A percentile compares a stretch with the other conserved stretches of the same genome.
phyloP scores from a whole-genome alignment of 768 basidiomycete species.

The Boletales sp. region DNA sequence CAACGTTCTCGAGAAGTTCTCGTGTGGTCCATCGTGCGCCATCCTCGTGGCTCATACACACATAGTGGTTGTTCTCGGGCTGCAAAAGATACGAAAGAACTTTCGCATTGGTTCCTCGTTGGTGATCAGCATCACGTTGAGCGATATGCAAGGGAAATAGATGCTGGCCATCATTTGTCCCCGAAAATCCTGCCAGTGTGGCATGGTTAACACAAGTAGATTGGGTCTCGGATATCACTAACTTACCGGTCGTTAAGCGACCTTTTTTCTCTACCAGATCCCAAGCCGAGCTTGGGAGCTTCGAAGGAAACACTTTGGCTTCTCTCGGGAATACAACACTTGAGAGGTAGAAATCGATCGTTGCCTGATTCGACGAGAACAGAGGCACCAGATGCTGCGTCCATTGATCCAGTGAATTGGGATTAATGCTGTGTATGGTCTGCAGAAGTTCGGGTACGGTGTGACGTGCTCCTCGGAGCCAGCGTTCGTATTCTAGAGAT shows the following conservation, averaged over 20 bases:
- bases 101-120: conserved; percentile 10
- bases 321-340: conserved; percentile 46
- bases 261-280: conserved; percentile 2
- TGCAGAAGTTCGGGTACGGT: conserved; percentile 29
- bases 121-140: conserved; percentile 16
- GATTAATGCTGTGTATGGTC: conserved; percentile 39
- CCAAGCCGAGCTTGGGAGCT: conserved; percentile 14
- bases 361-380: conserved; percentile 26
- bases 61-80: conserved; percentile 19
- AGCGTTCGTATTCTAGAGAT: conserved; percentile 13
- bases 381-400: conserved; percentile 26
- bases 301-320: conserved; percentile 19
- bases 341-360: conserved; percentile 44
- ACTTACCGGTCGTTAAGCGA: neutral
- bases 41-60: neutral
- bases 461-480: conserved; percentile 15
- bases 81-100: conserved; percentile 18
- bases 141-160: conserved; percentile 28
- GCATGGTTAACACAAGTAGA: conserved; percentile 4
- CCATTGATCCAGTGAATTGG: conserved; percentile 34
- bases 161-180: conserved; percentile 36
- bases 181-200: conserved; percentile 32
- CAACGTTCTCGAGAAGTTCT: conserved; percentile 29
- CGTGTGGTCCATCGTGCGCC: conserved; percentile 8
- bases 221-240: neutral